Evolutionary conservation across 495 filamentous ascomycete species (phyloP).

Genomic region (Venustampulla echinocandica): DNA sequence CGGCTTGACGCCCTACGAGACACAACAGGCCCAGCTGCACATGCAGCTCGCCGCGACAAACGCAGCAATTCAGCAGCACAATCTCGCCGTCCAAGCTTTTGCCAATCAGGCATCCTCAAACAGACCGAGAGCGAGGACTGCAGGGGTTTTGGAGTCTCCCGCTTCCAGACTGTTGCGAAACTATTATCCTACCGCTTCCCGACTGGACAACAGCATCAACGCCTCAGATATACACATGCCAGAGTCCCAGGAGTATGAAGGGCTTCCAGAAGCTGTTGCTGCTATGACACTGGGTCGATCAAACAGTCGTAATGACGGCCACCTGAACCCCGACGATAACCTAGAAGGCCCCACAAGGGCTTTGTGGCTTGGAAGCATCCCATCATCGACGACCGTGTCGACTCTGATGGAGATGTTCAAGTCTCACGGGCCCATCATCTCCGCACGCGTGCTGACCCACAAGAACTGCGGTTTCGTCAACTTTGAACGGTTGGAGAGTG

Average conservation of each 20-base stretch:
- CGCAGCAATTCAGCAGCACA: conserved; percentile 87
- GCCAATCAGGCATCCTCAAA: conserved; percentile 71
- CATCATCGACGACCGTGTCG: conserved; percentile 91
- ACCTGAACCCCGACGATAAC: conserved; percentile 59
- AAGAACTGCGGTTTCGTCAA: conserved; percentile 99
- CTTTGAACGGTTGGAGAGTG: conserved; percentile 83
- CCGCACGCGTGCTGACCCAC: conserved; percentile 88
- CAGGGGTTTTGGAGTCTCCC: conserved; percentile 82
- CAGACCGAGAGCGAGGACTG: conserved; percentile 75
- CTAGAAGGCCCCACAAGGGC: conserved; percentile 87
- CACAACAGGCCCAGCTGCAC: conserved; percentile 56
- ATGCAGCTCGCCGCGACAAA: conserved; percentile 67
- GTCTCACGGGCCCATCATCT: conserved; percentile 81
- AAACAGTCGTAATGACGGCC: conserved; percentile 49
- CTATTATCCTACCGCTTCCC: conserved; percentile 73
- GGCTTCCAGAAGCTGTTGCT: conserved; percentile 65
- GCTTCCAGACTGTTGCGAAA: conserved; percentile 61
- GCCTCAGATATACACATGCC: conserved; percentile 66
- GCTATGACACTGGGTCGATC: conserved; percentile 62
- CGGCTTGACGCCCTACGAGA: conserved; percentile 60
- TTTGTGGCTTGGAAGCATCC: conserved; percentile 95
- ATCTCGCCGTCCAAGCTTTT: conserved; percentile 87
- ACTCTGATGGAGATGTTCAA: conserved; percentile 91
- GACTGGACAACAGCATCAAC: conserved; percentile 76
- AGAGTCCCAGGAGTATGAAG: conserved; percentile 67